Conservation (phyloP, 2,329 filamentous ascomycete species). For the Pezizomycotina sp. region DNA sequence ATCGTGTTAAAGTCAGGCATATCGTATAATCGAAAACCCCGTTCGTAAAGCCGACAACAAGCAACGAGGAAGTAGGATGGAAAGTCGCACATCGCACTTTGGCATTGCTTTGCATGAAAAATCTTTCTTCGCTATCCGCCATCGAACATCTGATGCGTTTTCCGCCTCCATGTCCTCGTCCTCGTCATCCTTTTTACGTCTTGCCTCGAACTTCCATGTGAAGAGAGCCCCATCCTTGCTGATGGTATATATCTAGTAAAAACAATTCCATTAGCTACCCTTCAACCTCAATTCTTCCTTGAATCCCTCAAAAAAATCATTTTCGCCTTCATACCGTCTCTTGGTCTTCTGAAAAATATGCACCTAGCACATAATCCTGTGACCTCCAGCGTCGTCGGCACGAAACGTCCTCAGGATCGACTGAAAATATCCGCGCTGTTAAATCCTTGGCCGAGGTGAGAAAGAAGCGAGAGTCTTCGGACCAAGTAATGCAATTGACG, state of each 20-base stretch:
- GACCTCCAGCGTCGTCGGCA: constrained; percentile 75
- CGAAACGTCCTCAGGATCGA: constrained; percentile 73
- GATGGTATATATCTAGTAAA: constrained; percentile 59
- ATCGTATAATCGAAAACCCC: constrained; percentile 91
- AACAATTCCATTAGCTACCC: constrained; percentile 25
- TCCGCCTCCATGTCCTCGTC: constrained; percentile 43
- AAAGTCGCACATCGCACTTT: constrained; percentile 81
- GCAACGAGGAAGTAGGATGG: constrained; percentile 68
- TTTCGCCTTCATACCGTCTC: constrained; percentile 43
- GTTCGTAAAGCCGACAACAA: constrained; percentile 93
- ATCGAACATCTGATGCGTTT: constrained; percentile 54
- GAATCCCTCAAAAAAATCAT: background rate
- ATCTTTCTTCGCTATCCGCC: constrained; percentile 79
- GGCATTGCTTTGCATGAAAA: constrained; percentile 81
- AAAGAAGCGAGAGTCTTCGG: constrained; percentile 87
- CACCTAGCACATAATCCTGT: constrained; percentile 78
- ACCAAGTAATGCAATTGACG: constrained; percentile 82
- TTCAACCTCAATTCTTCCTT: constrained; percentile 1
- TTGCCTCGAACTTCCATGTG: constrained; percentile 65
- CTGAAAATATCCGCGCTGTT: constrained; percentile 87
- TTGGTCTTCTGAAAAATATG: constrained; percentile 92
- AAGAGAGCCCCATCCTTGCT: constrained; percentile 97
- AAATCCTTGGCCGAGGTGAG: constrained; percentile 81
- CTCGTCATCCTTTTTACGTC: constrained; percentile 33
- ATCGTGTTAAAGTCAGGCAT: constrained; percentile 92